Percentiles rank a stretch among this genome's conserved stretches.
Conservation (phyloP, 805 yeast genomes). For the Teunomyces aglyptinius region DNA sequence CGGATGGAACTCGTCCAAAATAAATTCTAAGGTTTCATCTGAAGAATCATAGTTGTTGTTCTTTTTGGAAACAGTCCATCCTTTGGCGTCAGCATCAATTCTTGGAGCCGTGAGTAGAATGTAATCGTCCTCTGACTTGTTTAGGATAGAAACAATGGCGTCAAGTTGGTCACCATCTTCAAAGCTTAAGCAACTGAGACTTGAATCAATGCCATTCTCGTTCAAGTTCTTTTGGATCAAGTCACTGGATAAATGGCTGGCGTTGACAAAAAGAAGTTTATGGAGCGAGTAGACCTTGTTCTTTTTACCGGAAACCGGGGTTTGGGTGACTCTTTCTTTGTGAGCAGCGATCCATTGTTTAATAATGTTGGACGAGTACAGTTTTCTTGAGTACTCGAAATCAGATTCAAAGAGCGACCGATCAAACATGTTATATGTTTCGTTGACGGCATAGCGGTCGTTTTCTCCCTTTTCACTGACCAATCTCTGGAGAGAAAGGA, state of each 20-base stretch:
- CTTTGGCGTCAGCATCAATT: slow-evolving; percentile 39
- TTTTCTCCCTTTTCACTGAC: slow-evolving; percentile 72
- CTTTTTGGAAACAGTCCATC: slow-evolving; percentile 62
- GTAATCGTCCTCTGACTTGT: slow-evolving; percentile 47
- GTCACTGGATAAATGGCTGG: slow-evolving; percentile 77
- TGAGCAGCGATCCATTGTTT: slow-evolving; percentile 40
- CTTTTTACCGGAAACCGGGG: slow-evolving; percentile 22
- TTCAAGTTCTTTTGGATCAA: slow-evolving; percentile 60
- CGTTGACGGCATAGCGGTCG: slow-evolving; percentile 71
- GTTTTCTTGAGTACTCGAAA: slow-evolving; percentile 9
- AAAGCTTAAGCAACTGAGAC: slow-evolving; percentile 31
- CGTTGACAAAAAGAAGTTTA: slow-evolving; percentile 63
- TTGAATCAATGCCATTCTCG: slow-evolving; percentile 47
- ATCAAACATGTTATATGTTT: slow-evolving; percentile 62
- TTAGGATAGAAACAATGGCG: slow-evolving; percentile 40
- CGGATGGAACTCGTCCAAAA: slow-evolving; percentile 71
- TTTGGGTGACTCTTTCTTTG: slow-evolving; percentile 21
- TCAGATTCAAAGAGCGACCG: slow-evolving; percentile 39
- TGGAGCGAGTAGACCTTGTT: slow-evolving; percentile 59
- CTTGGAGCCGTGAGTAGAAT: slow-evolving; percentile 30
- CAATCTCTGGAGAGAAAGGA: slow-evolving; percentile 71
- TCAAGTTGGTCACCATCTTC: slow-evolving; percentile 26
- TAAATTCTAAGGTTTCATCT: slow-evolving; percentile 39
- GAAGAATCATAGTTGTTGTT: slow-evolving; percentile 49
- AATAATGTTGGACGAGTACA: slow-evolving; percentile 31